Evolutionary conservation across 441 rosid species (phyloP), one percentile per base, ranked within the genome.

Genomic region (Gossypium schwendimanii): DNA sequence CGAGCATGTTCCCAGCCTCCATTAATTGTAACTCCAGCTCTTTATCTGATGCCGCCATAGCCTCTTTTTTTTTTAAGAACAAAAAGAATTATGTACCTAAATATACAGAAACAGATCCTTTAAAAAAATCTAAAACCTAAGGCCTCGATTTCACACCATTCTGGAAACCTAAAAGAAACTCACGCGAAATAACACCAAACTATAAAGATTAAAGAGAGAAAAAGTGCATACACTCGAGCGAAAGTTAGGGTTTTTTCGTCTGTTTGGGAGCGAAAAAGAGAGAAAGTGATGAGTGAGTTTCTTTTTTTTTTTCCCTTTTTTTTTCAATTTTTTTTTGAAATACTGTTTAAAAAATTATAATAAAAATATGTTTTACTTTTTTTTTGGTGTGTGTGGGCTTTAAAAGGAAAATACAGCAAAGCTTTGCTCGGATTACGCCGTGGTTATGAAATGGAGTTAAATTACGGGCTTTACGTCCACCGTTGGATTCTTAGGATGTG

Each of bases 1-100:
- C 41, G 63, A 96, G 93, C 84, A 68, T 89, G 33, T 78, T 85
- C 23, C 94, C 98, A 26, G 98, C 90, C 74, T 91, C 91, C 77
- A 73, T 6, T 71, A 96, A 88, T 88, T 86, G 92, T 18, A 82
- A 86, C 76, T 92, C 93, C 10, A 90, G 84, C 83, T 87, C 97
- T 65, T 79, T 84, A 69, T 87, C 91, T 26, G 88, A 64, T 57
- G 85, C 80, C 59, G 88, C 78, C 97, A 87, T 84, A 49, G 33
- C 65, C 26, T 36, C 23, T 24, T 72, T 67, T 70, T 66, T 15
- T 21, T 63, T 33, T 66, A 54, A 70, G 53, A 70, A 65, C 62
- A 23, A 24, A 55, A 26, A 12, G 41, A 18, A 54, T 45, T 20
- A 44, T 24, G 64, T 47, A 45, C 68, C 72, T 70, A 77, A 36